Evolutionary conservation across 139 green algal genomes (phyloP), one percentile per base, ranked within the genome.

Genomic region (Coccomyxa sp.): DNA sequence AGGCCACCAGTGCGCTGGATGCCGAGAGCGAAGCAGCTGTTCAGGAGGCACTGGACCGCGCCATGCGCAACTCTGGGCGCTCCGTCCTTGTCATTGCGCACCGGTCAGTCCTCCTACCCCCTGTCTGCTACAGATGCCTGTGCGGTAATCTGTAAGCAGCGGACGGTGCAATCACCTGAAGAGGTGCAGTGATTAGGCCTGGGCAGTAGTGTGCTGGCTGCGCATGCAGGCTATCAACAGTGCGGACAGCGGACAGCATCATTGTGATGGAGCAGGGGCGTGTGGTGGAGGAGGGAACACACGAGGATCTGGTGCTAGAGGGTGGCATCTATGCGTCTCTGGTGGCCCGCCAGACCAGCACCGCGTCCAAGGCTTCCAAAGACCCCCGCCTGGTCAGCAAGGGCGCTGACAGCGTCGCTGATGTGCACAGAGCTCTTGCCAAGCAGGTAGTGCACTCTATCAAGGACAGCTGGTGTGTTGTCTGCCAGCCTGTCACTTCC

Each of bases 41-140:
- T 72, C 89, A 95, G 77, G 81, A 75, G 36, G 90, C 91, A 14
- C 86, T 96, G 73, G 91, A 96, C 75, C 36, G 76, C 0, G 79
- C 90, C 3, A 93, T 95, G 88, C 76, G 73, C 54, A 41, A 55
- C 0, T 71, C 71, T 16, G 77, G 80, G 10, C 86, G 89, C 77
- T 91, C 89, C 2, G 88, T 94, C 55, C 82, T 96, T 33, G 86
- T 96, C 39, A 95, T 96, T 31, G 92, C 92, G 18, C 92, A 96
- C 86, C 81, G 91, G 82, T 83, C 34, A 5, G 81, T 39, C 6
- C 24, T 27, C 2, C 64, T 29, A n/a, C 31, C 2, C 37, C 69
- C 22, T n/a, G 69, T 41, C 33, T 44, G 10, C n/a, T 50, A 2
- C 33, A 74, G 14, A 38, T 8, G 8, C 69, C 50, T 64, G 2